These are phyloP conservation scores for Wickerhamomyces silvicola DNA, from an alignment of 805 yeast genomes.

Conservation along the genomic window DNA sequence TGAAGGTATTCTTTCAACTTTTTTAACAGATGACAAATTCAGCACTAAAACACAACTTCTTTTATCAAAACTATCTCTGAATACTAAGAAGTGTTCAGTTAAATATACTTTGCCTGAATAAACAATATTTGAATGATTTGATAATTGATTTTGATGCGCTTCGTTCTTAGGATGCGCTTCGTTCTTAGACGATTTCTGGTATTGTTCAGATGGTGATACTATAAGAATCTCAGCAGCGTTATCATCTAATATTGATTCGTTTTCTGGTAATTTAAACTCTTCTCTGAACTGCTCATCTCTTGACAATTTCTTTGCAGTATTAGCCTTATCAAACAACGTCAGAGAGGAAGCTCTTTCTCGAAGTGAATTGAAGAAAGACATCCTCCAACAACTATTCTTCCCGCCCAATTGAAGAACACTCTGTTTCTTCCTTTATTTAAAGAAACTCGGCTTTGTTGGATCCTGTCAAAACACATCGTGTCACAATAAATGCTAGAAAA, in stretches of 20 bases:
- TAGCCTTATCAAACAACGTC: conserved; percentile 32
- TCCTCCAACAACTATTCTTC: conserved; percentile 8
- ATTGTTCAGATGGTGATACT: conserved; percentile 19
- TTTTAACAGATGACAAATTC: conserved; percentile 71
- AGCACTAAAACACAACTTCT: conserved; percentile 61
- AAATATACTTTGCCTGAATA: conserved; percentile 63
- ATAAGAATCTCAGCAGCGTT: conserved; percentile 56
- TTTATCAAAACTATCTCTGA: conserved; percentile 63
- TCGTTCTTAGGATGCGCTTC: conserved; percentile 5
- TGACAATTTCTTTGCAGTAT: conserved; percentile 38
- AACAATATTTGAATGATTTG: conserved; percentile 25
- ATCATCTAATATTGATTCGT: conserved; percentile 60
- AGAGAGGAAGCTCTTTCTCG: conserved; percentile 41
- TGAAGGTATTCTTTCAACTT: conserved; percentile 81
- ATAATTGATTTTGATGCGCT: conserved; percentile 4
- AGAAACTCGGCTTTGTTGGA: too few species aligned
- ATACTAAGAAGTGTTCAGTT: conserved; percentile 70
- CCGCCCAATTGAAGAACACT: not conserved
- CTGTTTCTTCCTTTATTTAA: too few species aligned
- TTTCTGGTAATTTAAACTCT: conserved; percentile 65
- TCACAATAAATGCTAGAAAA: too few species aligned
- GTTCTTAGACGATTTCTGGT: too few species aligned
- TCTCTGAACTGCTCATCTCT: conserved; percentile 66
- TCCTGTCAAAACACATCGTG: too few species aligned
- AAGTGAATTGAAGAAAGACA: conserved; percentile 41